Evolutionary conservation across 257 asterid genomes (phyloP).

Genomic region (Linderniella brevidens): DNA sequence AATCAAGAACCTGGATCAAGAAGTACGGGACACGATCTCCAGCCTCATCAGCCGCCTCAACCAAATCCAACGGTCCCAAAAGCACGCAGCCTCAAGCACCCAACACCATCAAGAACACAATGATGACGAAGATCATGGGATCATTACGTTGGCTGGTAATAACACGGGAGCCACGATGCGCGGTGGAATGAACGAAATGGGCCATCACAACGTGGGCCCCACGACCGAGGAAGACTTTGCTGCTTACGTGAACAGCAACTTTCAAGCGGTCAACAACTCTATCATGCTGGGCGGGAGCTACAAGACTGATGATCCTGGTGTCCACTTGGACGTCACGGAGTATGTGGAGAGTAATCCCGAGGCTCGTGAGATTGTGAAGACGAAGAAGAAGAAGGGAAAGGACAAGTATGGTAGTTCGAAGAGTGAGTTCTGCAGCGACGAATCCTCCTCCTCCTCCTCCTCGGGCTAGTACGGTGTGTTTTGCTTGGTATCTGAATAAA

Average conservation of each 20-base stretch:
- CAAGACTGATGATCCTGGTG: slow-evolving; percentile 72
- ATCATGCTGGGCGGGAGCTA: slow-evolving; percentile 81
- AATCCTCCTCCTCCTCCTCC: no score
- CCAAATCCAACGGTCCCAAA: slow-evolving; percentile 32
- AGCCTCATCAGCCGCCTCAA: slow-evolving; percentile 40
- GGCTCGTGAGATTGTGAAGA: slow-evolving; percentile 1
- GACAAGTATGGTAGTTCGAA: no score
- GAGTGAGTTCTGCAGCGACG: no score
- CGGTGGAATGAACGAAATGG: slow-evolving; percentile 28
- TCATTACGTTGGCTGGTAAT: slow-evolving; percentile 75
- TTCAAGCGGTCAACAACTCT: slow-evolving; percentile 85
- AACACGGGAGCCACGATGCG: slow-evolving; percentile 86
- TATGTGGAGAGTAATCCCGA: slow-evolving; percentile 13
- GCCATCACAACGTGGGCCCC: slow-evolving; percentile 6
- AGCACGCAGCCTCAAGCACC: no score
- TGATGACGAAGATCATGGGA: slow-evolving; percentile 4
- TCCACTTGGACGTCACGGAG: slow-evolving; percentile 66
- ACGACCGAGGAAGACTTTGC: slow-evolving; percentile 24
- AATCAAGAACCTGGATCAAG: slow-evolving; percentile 28
- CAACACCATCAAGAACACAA: neutral
- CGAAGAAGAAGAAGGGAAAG: neutral
- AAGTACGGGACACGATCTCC: slow-evolving; percentile 42
- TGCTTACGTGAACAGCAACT: slow-evolving; percentile 70
- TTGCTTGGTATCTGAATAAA: no score
- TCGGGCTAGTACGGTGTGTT: no score